Base-by-base conservation (phyloP, 306 rosid genomes). In the Rubus idaeus region DNA sequence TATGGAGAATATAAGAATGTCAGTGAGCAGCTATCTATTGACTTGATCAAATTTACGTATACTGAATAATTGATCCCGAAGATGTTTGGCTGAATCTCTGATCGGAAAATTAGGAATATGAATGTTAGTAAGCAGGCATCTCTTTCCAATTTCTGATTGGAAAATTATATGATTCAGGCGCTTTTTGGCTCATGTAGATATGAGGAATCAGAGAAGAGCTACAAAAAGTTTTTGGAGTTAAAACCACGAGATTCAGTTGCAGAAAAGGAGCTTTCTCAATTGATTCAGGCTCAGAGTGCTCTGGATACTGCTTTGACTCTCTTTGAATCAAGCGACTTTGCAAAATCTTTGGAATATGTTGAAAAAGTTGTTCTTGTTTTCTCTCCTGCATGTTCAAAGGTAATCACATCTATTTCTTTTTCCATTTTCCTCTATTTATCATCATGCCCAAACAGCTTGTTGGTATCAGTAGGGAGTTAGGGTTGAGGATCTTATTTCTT, bases 121-220 rank as follows among this genome's bases (percentile, higher is more conserved):
- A 39, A 40, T 65, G 14, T 40, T 18, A 41, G 70, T 16, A 3
- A 64, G 30, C 49, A 40, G 44, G 49, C 40, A 40, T 45, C n/a
- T 46, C 75, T 82, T 61, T 88, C 86, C 89, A 84, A 85, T 84
- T 88, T 88, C 96, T 92, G 85, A 92, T 95, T 91, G 81, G 81
- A 86, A 78, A 86, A 80, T 87, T 84, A 96, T 89, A 88, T 96
- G 96, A 96, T 96, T 93, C 97, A 91, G 98, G 99, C 91, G 88
- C 83, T 92, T 96, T 96, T 93, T 92, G 96, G 94, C 91, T 96
- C 89, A 90, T 92, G 99, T 89, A 96, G 99, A 93, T 96, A 91
- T 84, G 88, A 89, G 79, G 98, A 89, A 84, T 88, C 99, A 53
- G 98, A 96, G 90, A 80, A 83, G 89, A 90, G 84, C 86, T 96